Base-by-base conservation (phyloP, 176 grass and related monocot species). In the Zoysia japonica region DNA sequence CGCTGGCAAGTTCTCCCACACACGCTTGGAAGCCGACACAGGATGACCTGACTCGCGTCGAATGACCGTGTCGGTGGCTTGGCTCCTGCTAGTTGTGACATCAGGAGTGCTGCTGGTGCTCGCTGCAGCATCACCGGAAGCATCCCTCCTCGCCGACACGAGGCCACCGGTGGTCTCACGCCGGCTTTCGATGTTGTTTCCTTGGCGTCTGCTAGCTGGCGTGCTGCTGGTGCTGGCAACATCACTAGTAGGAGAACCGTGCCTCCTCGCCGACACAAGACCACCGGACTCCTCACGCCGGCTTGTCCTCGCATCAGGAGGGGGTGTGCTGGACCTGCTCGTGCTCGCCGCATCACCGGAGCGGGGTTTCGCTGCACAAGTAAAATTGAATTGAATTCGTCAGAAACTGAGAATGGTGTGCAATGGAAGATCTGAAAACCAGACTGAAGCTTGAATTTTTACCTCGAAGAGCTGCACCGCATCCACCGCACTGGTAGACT, bases 401-500 rank as follows among this genome's bases (percentile, higher is more conserved):
- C 76, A 94, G 83, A 63, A 82, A 62, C 36, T 12, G 40, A 11
- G 3, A 45, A 46, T 35, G 11, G 15, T 14, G 4, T 50, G 48
- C 11, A 43, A 63, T 14, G 53, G 9, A 11, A 82, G 8, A 11
- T 47, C 36, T 5, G 9, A 14, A 28, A 1, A 40, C n/a, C n/a
- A n/a, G n/a, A n/a, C n/a, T 19, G 68, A 0, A 8, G 1, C 17
- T 46, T 37, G 63, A 66, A 56, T 54, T 80, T 91, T 85, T 91
- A 97, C 94, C 87, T 90, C 80, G 76, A 39, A 97, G 94, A 17
- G 7, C 90, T 7, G 83, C 36, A 59, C 70, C 80, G 53, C 94
- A 97, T 71, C 77, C 89, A 17, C 94, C 94, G 80, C 94, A 97
- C 36, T 68, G 84, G 84, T 97, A 97, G 14, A 97, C 80, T 0